Conservation (phyloP, 2,329 filamentous ascomycete genomes). For the Stylonectria norvegica region DNA sequence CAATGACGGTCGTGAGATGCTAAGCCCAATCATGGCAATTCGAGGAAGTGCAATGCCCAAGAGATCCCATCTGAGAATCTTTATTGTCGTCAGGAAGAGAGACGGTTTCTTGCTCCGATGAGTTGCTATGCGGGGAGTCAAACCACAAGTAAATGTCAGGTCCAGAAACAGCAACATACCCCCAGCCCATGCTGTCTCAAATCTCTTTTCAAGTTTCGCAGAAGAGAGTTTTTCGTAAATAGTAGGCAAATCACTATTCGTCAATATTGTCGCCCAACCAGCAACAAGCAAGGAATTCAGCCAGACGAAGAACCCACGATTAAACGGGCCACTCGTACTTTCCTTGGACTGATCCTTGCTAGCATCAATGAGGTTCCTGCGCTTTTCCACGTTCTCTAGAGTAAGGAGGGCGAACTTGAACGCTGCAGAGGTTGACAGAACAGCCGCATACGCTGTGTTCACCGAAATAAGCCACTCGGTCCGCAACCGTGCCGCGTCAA, state of each 20-base stretch:
- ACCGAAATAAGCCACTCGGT: constrained; percentile 32
- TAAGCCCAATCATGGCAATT: constrained; percentile 27
- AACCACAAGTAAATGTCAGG: background rate
- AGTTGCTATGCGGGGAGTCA: constrained; percentile 11
- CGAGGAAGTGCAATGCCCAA: constrained; percentile 26
- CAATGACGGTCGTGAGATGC: constrained; percentile 32
- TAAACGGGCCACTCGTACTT: constrained; percentile 40
- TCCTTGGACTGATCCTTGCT: constrained; percentile 45
- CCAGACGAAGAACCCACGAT: constrained; percentile 33
- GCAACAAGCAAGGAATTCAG: constrained; percentile 43
- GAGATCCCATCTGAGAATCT: constrained; percentile 31
- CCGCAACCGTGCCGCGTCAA: constrained; percentile 31
- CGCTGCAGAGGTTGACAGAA: constrained; percentile 19
- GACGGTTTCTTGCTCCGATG: constrained; percentile 21
- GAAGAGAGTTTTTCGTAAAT: constrained; percentile 32
- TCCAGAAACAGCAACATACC: constrained; percentile 6
- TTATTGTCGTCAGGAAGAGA: constrained; percentile 25
- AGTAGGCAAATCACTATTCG: constrained; percentile 25
- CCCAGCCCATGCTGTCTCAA: constrained; percentile 23
- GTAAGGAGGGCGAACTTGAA: constrained; percentile 26
- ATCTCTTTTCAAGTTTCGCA: constrained; percentile 22
- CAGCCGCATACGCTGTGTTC: constrained; percentile 23
- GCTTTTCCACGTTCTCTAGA: constrained; percentile 32
- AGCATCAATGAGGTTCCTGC: constrained; percentile 34
- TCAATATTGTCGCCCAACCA: constrained; percentile 41